Evolutionary conservation across 768 basidiomycete species (phyloP).

Genomic region (Pleurotus sapidus): DNA sequence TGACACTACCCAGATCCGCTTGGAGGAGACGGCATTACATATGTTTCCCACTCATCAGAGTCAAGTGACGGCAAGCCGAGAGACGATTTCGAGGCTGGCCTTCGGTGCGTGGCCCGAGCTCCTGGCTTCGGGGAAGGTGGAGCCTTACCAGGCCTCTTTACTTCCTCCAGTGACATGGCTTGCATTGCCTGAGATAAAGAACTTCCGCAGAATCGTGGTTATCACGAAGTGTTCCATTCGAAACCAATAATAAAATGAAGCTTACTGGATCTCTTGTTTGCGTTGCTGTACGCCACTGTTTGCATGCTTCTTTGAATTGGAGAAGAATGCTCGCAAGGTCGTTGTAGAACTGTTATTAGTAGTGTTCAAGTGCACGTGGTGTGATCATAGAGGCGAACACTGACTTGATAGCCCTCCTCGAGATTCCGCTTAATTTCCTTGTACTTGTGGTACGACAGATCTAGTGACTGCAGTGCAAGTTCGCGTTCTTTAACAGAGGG

Average conservation of each 20-base stretch:
- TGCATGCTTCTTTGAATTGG: conserved; percentile 75
- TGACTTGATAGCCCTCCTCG: conserved; percentile 83
- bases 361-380: not conserved
- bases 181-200: conserved; percentile 30
- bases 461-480: conserved; percentile 75
- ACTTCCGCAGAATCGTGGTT: conserved; percentile 22
- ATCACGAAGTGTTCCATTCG: conserved; percentile 5
- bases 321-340: conserved; percentile 71
- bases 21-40: conserved; percentile 42
- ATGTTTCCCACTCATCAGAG: conserved; percentile 54
- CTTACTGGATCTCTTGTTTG: conserved; percentile 75
- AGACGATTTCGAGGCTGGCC: conserved; percentile 19
- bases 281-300: conserved; percentile 71
- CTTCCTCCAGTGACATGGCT: conserved; percentile 14
- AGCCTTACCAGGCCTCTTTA: conserved; percentile 13
- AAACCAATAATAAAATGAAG: not conserved
- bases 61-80: conserved; percentile 43
- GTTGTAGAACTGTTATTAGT: conserved; percentile 79
- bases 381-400: conserved; percentile 5
- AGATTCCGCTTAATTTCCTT: conserved; percentile 81
- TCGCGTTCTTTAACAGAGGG: conserved; percentile 77
- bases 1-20: conserved; percentile 2
- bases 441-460: conserved; percentile 85
- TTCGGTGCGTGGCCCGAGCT: conserved; percentile 10
- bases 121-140: conserved; percentile 2